These are phyloP conservation scores for Bolboschoenus planiculmis DNA, from an alignment of 176 grass and related monocot genomes.

Conservation along the genomic window DNA sequence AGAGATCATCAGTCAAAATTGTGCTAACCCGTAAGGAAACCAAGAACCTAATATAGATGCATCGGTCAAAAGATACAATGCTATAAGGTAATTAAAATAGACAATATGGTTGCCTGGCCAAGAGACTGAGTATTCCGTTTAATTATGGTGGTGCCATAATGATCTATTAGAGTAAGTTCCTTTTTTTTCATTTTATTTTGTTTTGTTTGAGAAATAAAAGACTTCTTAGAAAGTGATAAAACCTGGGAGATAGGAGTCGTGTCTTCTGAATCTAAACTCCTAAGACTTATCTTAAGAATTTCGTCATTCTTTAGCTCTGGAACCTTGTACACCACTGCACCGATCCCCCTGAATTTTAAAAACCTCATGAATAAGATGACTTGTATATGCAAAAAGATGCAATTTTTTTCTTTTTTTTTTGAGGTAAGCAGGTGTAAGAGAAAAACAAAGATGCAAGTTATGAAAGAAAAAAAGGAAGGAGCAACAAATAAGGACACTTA, in stretches of 20 bases:
- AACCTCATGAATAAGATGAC: not conserved
- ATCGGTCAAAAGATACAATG: not conserved
- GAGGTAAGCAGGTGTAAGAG: not conserved
- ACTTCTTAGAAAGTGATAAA: not conserved
- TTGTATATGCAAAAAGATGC: not conserved
- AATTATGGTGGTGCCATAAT: not conserved
- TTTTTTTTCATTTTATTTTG: not conserved
- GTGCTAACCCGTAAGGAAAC: not conserved
- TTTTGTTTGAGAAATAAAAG: not conserved
- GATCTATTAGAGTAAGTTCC: not conserved
- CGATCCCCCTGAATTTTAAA: conserved; percentile 57
- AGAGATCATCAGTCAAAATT: not conserved
- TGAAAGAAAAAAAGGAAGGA: not conserved
- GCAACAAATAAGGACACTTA: not conserved
- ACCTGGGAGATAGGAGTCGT: conserved; percentile 61
- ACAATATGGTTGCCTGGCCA: not conserved
- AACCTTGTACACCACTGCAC: conserved; percentile 82
- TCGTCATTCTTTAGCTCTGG: conserved; percentile 57
- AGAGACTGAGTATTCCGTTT: not conserved
- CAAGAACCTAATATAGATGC: not conserved
- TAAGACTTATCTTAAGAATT: conserved; percentile 76
- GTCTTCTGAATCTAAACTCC: conserved; percentile 78
- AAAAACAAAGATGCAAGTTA: not conserved
- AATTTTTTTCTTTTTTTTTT: not conserved
- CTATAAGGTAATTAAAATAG: not conserved